Evolutionary conservation across 2,329 filamentous ascomycete genomes (phyloP).

Genomic region (Aspergillus intermedius): DNA sequence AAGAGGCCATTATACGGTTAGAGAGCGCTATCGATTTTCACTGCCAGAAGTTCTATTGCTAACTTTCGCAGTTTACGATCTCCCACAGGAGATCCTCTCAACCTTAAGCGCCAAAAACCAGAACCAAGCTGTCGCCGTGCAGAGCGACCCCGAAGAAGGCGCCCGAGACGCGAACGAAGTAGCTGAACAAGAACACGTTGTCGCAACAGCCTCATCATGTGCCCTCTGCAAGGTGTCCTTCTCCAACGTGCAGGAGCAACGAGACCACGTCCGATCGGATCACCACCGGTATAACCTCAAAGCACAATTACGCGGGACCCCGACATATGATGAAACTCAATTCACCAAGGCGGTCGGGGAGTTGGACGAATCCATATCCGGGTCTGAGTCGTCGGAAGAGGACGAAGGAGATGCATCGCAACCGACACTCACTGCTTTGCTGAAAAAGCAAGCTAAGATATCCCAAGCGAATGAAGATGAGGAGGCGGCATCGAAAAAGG

Average conservation of each 20-base stretch:
- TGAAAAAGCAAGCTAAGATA: conserved; percentile 77
- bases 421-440: conserved; percentile 61
- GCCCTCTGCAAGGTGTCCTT: conserved; percentile 72
- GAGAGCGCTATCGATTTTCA: conserved; percentile 6
- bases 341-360: conserved; percentile 82
- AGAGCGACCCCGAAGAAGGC: conserved; percentile 18
- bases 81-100: conserved; percentile 66
- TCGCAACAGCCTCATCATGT: conserved; percentile 62
- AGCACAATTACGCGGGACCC: conserved; percentile 70
- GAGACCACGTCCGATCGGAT: conserved; percentile 80
- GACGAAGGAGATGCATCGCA: conserved; percentile 45
- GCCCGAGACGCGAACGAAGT: conserved; percentile 27
- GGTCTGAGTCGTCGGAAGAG: conserved; percentile 64
- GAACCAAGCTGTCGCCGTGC: conserved; percentile 22
- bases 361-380: conserved; percentile 87
- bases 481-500: conserved; percentile 42
- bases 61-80: conserved; percentile 63
- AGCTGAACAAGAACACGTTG: conserved; percentile 35
- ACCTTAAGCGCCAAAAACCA: conserved; percentile 57
- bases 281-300: conserved; percentile 93
- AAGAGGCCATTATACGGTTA: conserved; percentile 47
- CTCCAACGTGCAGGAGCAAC: conserved; percentile 68
- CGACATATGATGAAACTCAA: conserved; percentile 67
- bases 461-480: conserved; percentile 46
- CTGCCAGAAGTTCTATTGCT: conserved; percentile 3